Conservation (phyloP, 257 asterid genomes). For the Striga asiatica region DNA sequence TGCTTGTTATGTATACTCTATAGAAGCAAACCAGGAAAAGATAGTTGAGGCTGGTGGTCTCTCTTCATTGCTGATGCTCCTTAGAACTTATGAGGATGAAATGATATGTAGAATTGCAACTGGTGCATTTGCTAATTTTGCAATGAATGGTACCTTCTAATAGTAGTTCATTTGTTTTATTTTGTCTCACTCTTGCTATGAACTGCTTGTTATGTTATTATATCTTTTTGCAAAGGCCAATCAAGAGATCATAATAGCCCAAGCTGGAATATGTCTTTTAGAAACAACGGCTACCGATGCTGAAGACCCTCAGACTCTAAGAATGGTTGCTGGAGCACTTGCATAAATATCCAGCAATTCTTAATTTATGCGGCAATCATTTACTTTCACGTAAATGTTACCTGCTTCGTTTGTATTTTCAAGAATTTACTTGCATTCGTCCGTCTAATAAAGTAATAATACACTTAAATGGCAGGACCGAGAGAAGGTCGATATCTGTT, state of each 20-base stretch:
- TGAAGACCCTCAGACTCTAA: slow-evolving; percentile 93
- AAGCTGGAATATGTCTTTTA: slow-evolving; percentile 77
- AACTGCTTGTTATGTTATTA: too few relatives aligned
- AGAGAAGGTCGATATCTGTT: slow-evolving; percentile 67
- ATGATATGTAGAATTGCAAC: slow-evolving; percentile 97
- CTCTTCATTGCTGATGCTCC: slow-evolving; percentile 86
- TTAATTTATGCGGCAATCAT: slow-evolving; percentile 95
- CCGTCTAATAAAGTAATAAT: slow-evolving; percentile 1
- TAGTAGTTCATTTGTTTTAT: too few relatives aligned
- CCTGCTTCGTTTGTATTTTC: too few relatives aligned
- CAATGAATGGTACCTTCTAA: slow-evolving; percentile 72
- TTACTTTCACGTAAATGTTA: too few relatives aligned
- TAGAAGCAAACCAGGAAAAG: slow-evolving; percentile 94
- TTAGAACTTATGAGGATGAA: slow-evolving; percentile 86
- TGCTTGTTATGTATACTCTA: slow-evolving; percentile 11
- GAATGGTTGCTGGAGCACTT: slow-evolving; percentile 99
- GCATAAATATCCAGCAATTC: too few relatives aligned
- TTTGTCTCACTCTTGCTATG: background rate
- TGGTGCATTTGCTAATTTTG: slow-evolving; percentile 99
- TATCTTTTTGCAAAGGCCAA: slow-evolving; percentile 87
- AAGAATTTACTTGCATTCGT: background rate
- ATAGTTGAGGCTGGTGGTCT: slow-evolving; percentile 99
- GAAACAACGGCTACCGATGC: slow-evolving; percentile 92
- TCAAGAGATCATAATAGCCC: slow-evolving; percentile 95
- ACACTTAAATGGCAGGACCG: slow-evolving; percentile 43